Base-by-base conservation (phyloP, 1,284 basidiomycete species). In the Neotropicomus parvogracilis region DNA sequence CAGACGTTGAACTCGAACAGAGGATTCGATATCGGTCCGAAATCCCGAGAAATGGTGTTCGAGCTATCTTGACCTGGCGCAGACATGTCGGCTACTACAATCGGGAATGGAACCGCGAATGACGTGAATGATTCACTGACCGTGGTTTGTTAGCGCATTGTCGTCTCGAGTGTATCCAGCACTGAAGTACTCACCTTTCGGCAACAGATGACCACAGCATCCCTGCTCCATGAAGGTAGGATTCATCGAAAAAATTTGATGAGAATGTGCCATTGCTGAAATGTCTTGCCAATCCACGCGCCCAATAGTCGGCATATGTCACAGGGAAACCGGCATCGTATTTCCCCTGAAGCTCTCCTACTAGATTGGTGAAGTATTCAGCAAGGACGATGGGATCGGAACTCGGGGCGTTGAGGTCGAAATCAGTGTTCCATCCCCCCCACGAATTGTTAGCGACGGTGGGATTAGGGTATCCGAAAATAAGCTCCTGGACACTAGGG, bases 1-100 rank as follows among this genome's bases (percentile, higher is more conserved):
- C 75, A 76, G 37, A 69, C 56, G 33, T 70, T 77, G 56, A 75
- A 69, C 51, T 78, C 75, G 24, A 73, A 69, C 12, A 74, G 61
- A 3, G 70, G 68, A 43, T 71, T 72, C 2, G 66, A 69, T 6
- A 73, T 51, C 0, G 75, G 68, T 24, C 67, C 57, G 21, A 33
- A 1, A 13, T 65, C 46, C 4, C 55, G 61, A 35, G 50, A 3
- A 8, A 65, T 38, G 3, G 45, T 47, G 13, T 57, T 56, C 19
- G 55, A 65, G n/a, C 39, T 49, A 39, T 69, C 63, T 39, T 66
- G 59, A 47, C 56, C 53, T 4, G 59, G 49, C n/a, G 57, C 60
- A 19, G 34, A 37, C 17, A 65, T 52, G 44, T 71, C 55, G 1
- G 64, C 41, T 6, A 68, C 52, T 4, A 73, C 52, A 26, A 75